Base-by-base conservation (phyloP, 108 stramenopile genomes). In the Nannochloropsis oceanica region DNA sequence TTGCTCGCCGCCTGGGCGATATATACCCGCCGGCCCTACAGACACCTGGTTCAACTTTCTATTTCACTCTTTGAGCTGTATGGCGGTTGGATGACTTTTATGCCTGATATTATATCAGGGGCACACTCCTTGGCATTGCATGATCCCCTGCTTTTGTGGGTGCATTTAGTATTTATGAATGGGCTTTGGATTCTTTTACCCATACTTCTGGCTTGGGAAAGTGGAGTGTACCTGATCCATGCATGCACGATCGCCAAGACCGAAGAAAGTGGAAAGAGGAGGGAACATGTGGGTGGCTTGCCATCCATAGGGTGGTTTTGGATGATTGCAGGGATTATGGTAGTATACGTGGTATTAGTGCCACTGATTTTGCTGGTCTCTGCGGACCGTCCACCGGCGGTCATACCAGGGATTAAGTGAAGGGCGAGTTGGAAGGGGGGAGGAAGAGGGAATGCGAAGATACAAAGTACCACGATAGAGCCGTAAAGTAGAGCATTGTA, bases 51-150 rank as follows among this genome's bases (percentile, higher is more conserved):
- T 25, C 84, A 85, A 34, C 79, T 85, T 79, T 14, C 27, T 12
- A 85, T 85, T 20, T 85, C 79, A 80, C 79, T 85, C 25, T 27
- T 44, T 18, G 86, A 87, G 82, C 83, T 87, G 5, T 87, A 87
- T 84, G 86, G 86, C 8, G 83, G 86, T 9, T 87, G 86, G 86
- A 87, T 87, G 86, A 87, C 86, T 11, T 87, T 87, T 83, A 83
- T 83, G 20, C 86, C 86, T 26, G 85, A 82, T 81, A 25, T 26
- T 81, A 9, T 86, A 14, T 26, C 42, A 25, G 80, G 42, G 24
- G 8, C 42, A 14, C 25, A 13, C 7, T 85, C 80, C 22, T 27
- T 85, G 25, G 34, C 42, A 8, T n/a, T 80, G 13, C 42, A 85
- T 18, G 9, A 85, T 42, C 42, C 42, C 8, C 24, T 46, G 5